These are phyloP conservation scores for Phellopilus nigrolimitatus DNA, from an alignment of 1,284 basidiomycete genomes.

Conservation along the genomic window DNA sequence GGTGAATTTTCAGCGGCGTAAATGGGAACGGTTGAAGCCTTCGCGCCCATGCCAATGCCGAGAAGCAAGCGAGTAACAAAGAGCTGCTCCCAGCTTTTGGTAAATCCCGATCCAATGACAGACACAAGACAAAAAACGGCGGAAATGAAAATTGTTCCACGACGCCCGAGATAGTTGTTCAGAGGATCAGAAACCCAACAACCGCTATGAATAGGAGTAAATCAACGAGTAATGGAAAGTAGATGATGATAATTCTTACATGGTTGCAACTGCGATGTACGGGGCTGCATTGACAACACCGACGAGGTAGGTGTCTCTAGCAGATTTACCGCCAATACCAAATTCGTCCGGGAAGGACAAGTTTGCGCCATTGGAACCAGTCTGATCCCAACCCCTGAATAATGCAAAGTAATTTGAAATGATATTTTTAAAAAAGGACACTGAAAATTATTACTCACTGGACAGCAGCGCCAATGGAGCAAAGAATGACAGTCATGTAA, in stretches of 20 bases:
- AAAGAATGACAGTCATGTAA: slow-evolving; percentile 51
- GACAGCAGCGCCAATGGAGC: slow-evolving; percentile 55
- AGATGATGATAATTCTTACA: neutral
- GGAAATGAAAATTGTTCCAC: slow-evolving; percentile 67
- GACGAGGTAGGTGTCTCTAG: slow-evolving; percentile 38
- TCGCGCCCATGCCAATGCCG: slow-evolving; percentile 66
- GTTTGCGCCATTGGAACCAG: slow-evolving; percentile 60
- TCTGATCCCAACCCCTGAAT: slow-evolving; percentile 55
- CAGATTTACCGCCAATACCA: slow-evolving; percentile 30
- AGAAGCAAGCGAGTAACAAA: slow-evolving; percentile 52
- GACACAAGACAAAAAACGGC: slow-evolving; percentile 51
- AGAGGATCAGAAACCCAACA: slow-evolving; percentile 46
- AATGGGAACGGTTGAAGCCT: slow-evolving; percentile 56
- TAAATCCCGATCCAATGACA: slow-evolving; percentile 53
- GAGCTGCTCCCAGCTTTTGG: slow-evolving; percentile 28
- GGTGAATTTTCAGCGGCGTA: slow-evolving; percentile 61
- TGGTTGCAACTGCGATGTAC: slow-evolving; percentile 35
- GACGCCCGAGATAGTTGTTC: slow-evolving; percentile 51
- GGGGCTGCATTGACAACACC: slow-evolving; percentile 45
- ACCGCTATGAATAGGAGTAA: slow-evolving; percentile 25
- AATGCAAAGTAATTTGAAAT: neutral
- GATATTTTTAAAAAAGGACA: slow-evolving; percentile 11
- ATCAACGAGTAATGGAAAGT: slow-evolving; percentile 3
- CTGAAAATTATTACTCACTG: slow-evolving; percentile 37
- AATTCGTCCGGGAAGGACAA: slow-evolving; percentile 59